Evolutionary conservation across 768 basidiomycete species (phyloP).

Genomic region (Crassisporium funariophilum): DNA sequence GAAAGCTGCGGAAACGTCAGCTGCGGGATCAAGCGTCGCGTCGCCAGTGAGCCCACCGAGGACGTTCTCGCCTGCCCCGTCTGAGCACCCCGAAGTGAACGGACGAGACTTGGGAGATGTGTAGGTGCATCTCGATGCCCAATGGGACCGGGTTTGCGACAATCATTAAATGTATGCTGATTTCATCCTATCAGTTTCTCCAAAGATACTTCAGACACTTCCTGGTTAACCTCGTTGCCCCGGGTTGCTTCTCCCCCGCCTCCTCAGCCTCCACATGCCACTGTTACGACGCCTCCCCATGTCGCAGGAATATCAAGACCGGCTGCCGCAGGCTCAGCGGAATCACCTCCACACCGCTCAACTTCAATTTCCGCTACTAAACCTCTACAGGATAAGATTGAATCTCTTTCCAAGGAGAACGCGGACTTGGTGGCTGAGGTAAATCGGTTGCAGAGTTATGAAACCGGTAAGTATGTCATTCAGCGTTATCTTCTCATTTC

Average conservation of each 20-base stretch:
- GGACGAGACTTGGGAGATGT: conserved; percentile 62
- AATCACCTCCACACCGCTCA: conserved; percentile 21
- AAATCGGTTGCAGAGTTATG: conserved; percentile 25
- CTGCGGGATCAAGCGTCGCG: conserved; percentile 34
- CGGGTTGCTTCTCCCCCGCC: conserved; percentile 42
- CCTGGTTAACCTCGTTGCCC: conserved; percentile 65
- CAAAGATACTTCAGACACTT: conserved; percentile 49
- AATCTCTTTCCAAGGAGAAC: conserved; percentile 24
- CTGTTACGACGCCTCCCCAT: conserved; percentile 13
- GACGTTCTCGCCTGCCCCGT: conserved; percentile 54
- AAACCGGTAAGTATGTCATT: conserved; percentile 32
- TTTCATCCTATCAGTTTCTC: conserved; percentile 36
- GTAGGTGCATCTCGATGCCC: conserved; percentile 49
- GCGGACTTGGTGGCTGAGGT: conserved; percentile 20
- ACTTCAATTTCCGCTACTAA: conserved; percentile 15
- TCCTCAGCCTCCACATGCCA: conserved; percentile 14
- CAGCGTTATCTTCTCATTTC: conserved; percentile 7
- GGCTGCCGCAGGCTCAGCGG: conserved; percentile 17
- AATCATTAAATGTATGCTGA: too few species aligned
- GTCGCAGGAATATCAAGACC: conserved; percentile 22
- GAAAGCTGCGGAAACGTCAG: conserved; percentile 51
- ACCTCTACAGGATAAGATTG: conserved; percentile 20
- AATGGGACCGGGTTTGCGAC: too few species aligned
- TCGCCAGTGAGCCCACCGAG: conserved; percentile 41
- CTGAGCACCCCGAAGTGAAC: conserved; percentile 44